Base-by-base conservation (phyloP, 495 filamentous ascomycete species). In the Penicillium cataractarum region DNA sequence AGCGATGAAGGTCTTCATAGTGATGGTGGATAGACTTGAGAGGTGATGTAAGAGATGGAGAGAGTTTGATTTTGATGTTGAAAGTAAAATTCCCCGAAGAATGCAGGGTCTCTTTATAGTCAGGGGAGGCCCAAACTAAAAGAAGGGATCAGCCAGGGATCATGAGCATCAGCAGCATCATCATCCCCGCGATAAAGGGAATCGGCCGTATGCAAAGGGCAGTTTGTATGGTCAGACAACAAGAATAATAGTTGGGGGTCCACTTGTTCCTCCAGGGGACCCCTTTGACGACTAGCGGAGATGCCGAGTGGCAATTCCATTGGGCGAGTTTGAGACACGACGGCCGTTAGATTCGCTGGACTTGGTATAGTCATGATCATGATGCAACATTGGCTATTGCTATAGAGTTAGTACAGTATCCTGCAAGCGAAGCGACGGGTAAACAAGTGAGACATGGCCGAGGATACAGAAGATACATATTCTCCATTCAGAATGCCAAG, bases 1-100 rank as follows among this genome's bases (percentile, higher is more conserved):
- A 42, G 72, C 58, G 26, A 64, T 29, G 37, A 71, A 55, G 64
- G 73, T 22, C 65, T 78, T 76, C 72, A 75, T 76, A 3, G 10
- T 71, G 63, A 39, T 35, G 21, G 4, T 35, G 29, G 26, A 32
- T 61, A 21, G 21, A n/a, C 10, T 15, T 4, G 15, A 17, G 52
- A 29, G n/a, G 10, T 7, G 2, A 40, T 33, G n/a, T 19, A 17
- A 33, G 10, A 51, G 49, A 51, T 6, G 52, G 53, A 19, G 29
- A 50, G 24, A 6, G 48, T 24, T 22, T 31, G 39, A 46, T 26
- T 13, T 17, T 46, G 46, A 51, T 48, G 37, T 49, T 22, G 31
- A 21, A 21, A 37, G 15, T 8, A 13, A 32, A 32, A 13, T 35
- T 21, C 51, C 21, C 31, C 51, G 31, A 32, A 29, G 31, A 51